Evolutionary conservation across 257 asterid genomes (phyloP), one percentile per base, ranked within the genome.

Genomic region (Forsythia suspensa): DNA sequence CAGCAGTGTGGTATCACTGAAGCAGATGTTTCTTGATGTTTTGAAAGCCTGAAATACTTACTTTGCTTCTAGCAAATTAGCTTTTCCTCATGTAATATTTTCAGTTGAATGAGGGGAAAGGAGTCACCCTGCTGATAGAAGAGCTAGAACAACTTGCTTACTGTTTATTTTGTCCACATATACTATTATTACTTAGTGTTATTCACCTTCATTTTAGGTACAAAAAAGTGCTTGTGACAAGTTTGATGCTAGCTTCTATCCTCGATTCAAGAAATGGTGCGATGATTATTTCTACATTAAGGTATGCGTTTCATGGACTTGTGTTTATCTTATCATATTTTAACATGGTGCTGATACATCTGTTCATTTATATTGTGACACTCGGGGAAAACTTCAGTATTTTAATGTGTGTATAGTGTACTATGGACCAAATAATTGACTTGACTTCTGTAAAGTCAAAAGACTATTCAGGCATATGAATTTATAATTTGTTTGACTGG

Each of bases 261-360:
- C 99, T 74, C 90, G 84, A 61, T 95, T 95, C 95, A 95, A 95
- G 93, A 95, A 95, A 81, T 95, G 97, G 97, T 95, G 99, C 83
- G 99, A 95, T 85, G 97, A 95, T 89, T 95, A 95, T 86, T 95
- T 95, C 90, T 92, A 85, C 75, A 92, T 95, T 79, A 92, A 92
- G 98, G 99, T 95, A 80, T 36, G 76, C 66, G 69, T 73, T 66
- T 71, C 66, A 51, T 41, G 24, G 41, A 71, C 72, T 70, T 74
- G 67, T 77, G 57, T 73, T 75, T 77, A 55, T 42, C 24, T 70
- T 76, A 39, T 76, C 37, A 61, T 81, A 57, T 37, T 34, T 29
- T 15, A 15, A 48, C 10, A 6, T 75, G 66, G 48, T 72, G 72
- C 51, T 74, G 68, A 41, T 21, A 79, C 72, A 75, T 77, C 77